These are phyloP conservation scores for Peronospora farinosa DNA, from an alignment of 352 stramenopile species.

Conservation along the genomic window DNA sequence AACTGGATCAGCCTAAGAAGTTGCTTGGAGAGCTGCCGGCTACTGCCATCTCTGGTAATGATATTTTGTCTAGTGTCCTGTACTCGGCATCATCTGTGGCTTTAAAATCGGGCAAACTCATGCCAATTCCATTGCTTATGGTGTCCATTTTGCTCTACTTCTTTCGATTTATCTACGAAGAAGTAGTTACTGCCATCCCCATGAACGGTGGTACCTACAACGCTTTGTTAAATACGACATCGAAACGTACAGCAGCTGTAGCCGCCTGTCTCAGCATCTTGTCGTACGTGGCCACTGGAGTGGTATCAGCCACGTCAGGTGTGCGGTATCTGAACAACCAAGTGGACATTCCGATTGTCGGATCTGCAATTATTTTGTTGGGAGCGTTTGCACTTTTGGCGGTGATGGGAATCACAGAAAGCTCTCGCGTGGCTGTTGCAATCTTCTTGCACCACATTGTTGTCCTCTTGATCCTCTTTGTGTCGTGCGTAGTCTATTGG, in stretches of 20 bases:
- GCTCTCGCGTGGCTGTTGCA: conserved; percentile 58
- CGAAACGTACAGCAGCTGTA: conserved; percentile 76
- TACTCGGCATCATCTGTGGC: conserved; percentile 46
- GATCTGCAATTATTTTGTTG: conserved; percentile 39
- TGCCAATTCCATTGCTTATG: conserved; percentile 66
- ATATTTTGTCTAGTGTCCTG: conserved; percentile 84
- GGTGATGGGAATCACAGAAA: conserved; percentile 73
- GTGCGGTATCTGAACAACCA: conserved; percentile 76
- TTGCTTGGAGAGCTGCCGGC: conserved; percentile 58
- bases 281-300: conserved; percentile 84
- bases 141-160: conserved; percentile 57
- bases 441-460: conserved; percentile 82
- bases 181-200: conserved; percentile 83
- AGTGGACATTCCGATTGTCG: conserved; percentile 39
- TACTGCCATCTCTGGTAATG: conserved; percentile 85
- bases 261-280: conserved; percentile 81
- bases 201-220: conserved; percentile 90
- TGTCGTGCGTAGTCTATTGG: conserved; percentile 46
- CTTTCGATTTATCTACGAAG: conserved; percentile 79
- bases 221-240: conserved; percentile 85
- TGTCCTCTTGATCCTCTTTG: conserved; percentile 50
- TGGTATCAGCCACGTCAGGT: conserved; percentile 60
- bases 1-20: conserved; percentile 28
- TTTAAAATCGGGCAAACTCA: conserved; percentile 62
- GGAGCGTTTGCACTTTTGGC: conserved; percentile 73